phyloP scores from a whole-genome alignment of 495 filamentous ascomycete genomes.

The Aspergillus wentii region DNA sequence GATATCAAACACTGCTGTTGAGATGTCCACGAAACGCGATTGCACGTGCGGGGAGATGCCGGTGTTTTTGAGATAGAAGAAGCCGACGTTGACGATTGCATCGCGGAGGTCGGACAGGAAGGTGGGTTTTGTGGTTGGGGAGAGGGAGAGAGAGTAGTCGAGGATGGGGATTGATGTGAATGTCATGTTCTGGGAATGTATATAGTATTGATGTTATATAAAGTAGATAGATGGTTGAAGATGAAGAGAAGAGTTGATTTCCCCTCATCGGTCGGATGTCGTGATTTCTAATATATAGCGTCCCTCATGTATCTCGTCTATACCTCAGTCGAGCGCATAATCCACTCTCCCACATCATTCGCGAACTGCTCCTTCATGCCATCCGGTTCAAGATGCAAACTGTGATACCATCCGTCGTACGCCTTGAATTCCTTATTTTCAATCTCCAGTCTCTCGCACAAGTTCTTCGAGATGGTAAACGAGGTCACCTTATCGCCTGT shows the following conservation, averaged over 20 bases:
- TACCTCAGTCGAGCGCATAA: no score
- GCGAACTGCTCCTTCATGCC: conserved; percentile 56
- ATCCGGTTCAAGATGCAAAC: conserved; percentile 62
- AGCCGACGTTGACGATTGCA: conserved; percentile 86
- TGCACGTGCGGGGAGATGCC: conserved; percentile 66
- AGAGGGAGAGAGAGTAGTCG: conserved; percentile 62
- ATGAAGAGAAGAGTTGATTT: no score
- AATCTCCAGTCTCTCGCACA: conserved; percentile 48
- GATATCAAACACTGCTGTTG: conserved; percentile 74
- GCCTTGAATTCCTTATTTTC: conserved; percentile 62
- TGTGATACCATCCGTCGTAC: conserved; percentile 72
- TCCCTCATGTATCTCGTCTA: no score
- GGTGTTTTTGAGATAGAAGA: conserved; percentile 85
- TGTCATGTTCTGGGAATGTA: no score
- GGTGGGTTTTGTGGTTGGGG: conserved; percentile 61
- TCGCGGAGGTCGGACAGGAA: conserved; percentile 72
- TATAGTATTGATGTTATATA: no score
- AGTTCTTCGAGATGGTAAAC: conserved; percentile 53
- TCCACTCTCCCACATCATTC: conserved; percentile 69
- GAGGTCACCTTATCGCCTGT: conserved; percentile 56
- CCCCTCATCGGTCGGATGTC: no score
- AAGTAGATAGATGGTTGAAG: no score
- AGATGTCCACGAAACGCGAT: conserved; percentile 62
- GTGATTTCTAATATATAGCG: no score
- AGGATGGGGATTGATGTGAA: conserved; percentile 81